These are phyloP conservation scores for Daldinia decipiens DNA, from an alignment of 495 filamentous ascomycete genomes.

Conservation along the genomic window DNA sequence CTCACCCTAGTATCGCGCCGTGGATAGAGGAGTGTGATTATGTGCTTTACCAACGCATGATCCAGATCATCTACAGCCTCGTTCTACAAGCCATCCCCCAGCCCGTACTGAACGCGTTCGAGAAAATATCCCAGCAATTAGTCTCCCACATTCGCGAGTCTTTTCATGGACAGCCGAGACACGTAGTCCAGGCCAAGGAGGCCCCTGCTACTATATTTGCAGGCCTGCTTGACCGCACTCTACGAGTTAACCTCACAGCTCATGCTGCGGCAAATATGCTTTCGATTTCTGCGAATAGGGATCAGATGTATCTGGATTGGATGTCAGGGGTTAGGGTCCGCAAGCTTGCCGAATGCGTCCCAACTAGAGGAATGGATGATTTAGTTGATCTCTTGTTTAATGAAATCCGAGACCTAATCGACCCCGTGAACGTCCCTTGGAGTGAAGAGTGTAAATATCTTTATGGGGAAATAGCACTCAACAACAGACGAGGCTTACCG, in stretches of 20 bases:
- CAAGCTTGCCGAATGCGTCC: constrained; percentile 70
- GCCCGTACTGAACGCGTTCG: constrained; percentile 81
- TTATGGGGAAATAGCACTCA: constrained; percentile 61
- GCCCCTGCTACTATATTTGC: constrained; percentile 91
- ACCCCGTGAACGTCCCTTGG: constrained; percentile 66
- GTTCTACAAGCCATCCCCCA: constrained; percentile 90
- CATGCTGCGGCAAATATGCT: constrained; percentile 84
- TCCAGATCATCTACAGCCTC: constrained; percentile 83
- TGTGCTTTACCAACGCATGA: constrained; percentile 95
- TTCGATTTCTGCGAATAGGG: constrained; percentile 74
- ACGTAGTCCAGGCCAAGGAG: constrained; percentile 86
- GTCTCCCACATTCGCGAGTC: constrained; percentile 79
- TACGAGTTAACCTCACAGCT: constrained; percentile 91
- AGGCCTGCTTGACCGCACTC: constrained; percentile 80
- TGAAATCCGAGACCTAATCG: constrained; percentile 77
- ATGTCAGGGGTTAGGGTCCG: constrained; percentile 78
- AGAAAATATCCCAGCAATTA: constrained; percentile 82
- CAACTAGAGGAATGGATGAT: constrained; percentile 71
- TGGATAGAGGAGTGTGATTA: constrained; percentile 98
- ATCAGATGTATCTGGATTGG: constrained; percentile 96
- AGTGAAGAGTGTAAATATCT: constrained; percentile 64
- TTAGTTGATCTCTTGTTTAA: constrained; percentile 74
- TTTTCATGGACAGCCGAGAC: constrained; percentile 81
- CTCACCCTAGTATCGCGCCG: constrained; percentile 79
- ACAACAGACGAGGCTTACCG: constrained; percentile 49